Conservation (phyloP, 208 protist genomes). For the Trypanosoma avium region DNA sequence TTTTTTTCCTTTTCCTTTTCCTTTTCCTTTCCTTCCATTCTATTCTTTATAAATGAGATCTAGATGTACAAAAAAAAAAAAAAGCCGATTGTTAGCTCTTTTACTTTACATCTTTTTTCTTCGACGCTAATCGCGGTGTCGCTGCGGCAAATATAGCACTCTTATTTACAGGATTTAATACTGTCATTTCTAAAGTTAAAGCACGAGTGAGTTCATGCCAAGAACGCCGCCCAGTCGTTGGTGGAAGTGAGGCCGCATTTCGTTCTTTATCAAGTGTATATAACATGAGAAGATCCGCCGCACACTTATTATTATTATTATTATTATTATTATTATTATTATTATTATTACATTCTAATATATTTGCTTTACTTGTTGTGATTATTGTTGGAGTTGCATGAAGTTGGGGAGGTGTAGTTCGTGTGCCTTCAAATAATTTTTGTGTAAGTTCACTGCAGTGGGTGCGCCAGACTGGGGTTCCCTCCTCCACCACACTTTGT, state of each 20-base stretch:
- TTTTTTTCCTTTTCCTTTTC: not conserved
- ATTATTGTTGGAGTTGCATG: not conserved
- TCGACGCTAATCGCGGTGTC: constrained; percentile 7
- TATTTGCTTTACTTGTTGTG: not conserved
- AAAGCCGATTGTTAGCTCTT: not conserved
- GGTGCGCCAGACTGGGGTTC: constrained; percentile 52
- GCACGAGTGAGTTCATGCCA: constrained; percentile 22
- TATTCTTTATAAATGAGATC: not conserved
- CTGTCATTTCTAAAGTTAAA: constrained; percentile 18
- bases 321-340: not conserved
- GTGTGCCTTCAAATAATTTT: constrained; percentile 31
- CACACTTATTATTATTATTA: not conserved
- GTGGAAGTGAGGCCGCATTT: not conserved
- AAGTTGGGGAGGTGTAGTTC: not conserved
- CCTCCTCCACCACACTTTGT: constrained; percentile 75
- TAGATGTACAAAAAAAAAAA: constrained; percentile 16
- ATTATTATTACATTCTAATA: not conserved
- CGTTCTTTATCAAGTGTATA: constrained; percentile 2
- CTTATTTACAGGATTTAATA: constrained; percentile 29
- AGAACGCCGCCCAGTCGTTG: not conserved
- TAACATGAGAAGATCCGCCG: constrained; percentile 2
- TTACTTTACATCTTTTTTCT: constrained; percentile 9
- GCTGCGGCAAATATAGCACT: constrained; percentile 19
- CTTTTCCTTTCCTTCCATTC: not conserved
- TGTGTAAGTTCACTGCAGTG: constrained; percentile 37